phyloP scores from a whole-genome alignment of 2,329 filamentous ascomycete species.

The Epichloe uncinata region DNA sequence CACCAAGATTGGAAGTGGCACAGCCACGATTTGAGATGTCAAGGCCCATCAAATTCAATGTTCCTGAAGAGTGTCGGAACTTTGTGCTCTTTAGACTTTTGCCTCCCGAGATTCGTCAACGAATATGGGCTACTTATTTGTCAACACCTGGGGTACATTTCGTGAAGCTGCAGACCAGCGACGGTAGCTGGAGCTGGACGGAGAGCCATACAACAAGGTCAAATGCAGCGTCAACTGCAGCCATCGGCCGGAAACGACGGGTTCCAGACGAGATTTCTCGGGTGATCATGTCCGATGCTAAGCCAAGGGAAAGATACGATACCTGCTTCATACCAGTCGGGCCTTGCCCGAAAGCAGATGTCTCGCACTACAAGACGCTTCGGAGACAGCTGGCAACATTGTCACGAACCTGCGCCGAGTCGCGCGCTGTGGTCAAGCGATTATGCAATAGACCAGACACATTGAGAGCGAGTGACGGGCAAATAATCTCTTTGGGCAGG shows the following conservation, averaged over 20 bases:
- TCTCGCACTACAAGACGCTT: slow-evolving; percentile 19
- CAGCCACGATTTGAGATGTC: neutral
- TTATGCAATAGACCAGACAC: slow-evolving; percentile 11
- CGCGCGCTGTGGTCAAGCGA: slow-evolving; percentile 10
- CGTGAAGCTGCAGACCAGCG: slow-evolving; percentile 15
- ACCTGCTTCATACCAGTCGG: slow-evolving; percentile 12
- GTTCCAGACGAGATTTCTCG: slow-evolving; percentile 11
- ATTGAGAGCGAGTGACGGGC: slow-evolving; percentile 14
- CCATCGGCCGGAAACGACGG: slow-evolving; percentile 5
- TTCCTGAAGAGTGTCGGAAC: slow-evolving; percentile 17
- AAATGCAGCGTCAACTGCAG: too few species aligned
- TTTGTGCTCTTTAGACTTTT: slow-evolving; percentile 20
- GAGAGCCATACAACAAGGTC: neutral
- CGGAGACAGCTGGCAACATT: slow-evolving; percentile 16
- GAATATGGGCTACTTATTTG: slow-evolving; percentile 21
- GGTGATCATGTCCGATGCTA: slow-evolving; percentile 14
- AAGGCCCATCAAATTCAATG: slow-evolving; percentile 13
- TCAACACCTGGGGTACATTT: slow-evolving; percentile 23
- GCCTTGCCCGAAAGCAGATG: slow-evolving; percentile 13
- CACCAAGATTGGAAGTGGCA: neutral
- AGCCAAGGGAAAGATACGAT: slow-evolving; percentile 8
- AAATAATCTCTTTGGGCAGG: slow-evolving; percentile 17
- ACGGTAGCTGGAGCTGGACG: slow-evolving; percentile 13
- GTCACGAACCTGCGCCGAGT: slow-evolving; percentile 16
- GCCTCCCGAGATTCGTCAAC: slow-evolving; percentile 22